Evolutionary conservation across 176 grass and related monocot genomes (phyloP).

Genomic region (Chloris gayana): DNA sequence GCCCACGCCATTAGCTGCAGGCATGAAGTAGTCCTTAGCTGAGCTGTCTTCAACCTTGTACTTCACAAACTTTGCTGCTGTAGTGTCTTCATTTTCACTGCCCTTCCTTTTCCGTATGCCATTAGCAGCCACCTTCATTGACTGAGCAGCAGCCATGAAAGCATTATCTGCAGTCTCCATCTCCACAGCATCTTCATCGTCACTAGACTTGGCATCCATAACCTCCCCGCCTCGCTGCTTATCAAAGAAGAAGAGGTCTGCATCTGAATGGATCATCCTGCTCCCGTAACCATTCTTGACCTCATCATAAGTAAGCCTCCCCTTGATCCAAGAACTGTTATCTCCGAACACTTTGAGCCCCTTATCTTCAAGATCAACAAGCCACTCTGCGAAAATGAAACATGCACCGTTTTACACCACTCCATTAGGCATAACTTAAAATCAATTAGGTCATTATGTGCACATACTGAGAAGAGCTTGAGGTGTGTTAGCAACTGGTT

Average conservation of each 20-base stretch:
- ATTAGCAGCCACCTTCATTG: conserved; percentile 62
- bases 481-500: conserved; percentile 70
- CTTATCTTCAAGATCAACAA: conserved; percentile 74
- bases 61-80: conserved; percentile 67
- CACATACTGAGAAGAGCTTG: conserved; percentile 89
- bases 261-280: conserved; percentile 53
- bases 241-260: conserved; percentile 80
- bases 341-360: conserved; percentile 77
- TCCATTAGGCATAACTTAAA: conserved; percentile 18
- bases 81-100: conserved; percentile 48
- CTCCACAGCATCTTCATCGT: conserved; percentile 43
- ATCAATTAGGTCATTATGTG: conserved; percentile 16
- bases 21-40: conserved; percentile 44
- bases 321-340: conserved; percentile 53
- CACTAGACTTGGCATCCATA: conserved; percentile 40
- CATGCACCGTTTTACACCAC: conserved; percentile 19
- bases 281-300: conserved; percentile 46
- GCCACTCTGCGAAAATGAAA: conserved; percentile 78
- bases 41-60: conserved; percentile 63
- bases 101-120: conserved; percentile 80
- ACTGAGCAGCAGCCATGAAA: conserved; percentile 83
- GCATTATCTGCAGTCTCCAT: conserved; percentile 68
- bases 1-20: conserved; percentile 45
- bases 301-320: conserved; percentile 58
- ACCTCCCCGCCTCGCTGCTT: conserved; percentile 50